Conservation (phyloP, 2,329 filamentous ascomycete species). For the Sporothrix humicola region DNA sequence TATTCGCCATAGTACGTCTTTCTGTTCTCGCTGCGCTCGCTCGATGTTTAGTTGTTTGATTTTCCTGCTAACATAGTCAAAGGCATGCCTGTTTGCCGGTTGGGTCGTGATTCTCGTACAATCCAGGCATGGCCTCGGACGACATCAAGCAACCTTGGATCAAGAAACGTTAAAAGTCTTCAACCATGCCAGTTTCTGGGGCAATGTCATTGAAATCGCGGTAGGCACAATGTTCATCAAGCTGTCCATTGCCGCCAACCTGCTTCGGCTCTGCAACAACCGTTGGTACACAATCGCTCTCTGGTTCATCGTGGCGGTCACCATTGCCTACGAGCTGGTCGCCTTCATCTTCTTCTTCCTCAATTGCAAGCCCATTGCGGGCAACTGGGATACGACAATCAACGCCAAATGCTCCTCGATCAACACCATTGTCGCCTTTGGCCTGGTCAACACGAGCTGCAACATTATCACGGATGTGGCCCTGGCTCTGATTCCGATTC, state of each 20-base stretch:
- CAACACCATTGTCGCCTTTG: slow-evolving; percentile 43
- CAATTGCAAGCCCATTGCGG: slow-evolving; percentile 39
- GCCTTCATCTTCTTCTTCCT: slow-evolving; percentile 40
- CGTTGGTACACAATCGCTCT: slow-evolving; percentile 41
- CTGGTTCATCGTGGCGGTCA: slow-evolving; percentile 40
- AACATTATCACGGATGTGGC: slow-evolving; percentile 53
- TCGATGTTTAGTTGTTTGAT: not conserved
- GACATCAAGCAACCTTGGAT: slow-evolving; percentile 49
- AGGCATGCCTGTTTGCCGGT: slow-evolving; percentile 44
- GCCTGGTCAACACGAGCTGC: slow-evolving; percentile 51
- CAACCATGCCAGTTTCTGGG: slow-evolving; percentile 51
- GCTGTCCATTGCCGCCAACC: slow-evolving; percentile 38
- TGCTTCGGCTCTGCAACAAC: slow-evolving; percentile 38
- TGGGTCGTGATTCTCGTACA: slow-evolving; percentile 50
- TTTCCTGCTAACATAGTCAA: not conserved
- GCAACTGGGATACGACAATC: slow-evolving; percentile 39
- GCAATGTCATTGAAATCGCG: slow-evolving; percentile 53
- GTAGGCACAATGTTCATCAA: slow-evolving; percentile 38
- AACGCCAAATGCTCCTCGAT: slow-evolving; percentile 37
- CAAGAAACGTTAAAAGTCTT: slow-evolving; percentile 45
- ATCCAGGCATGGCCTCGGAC: slow-evolving; percentile 54
- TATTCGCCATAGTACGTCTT: slow-evolving; percentile 16
- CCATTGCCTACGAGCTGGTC: slow-evolving; percentile 38
- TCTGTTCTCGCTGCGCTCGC: not conserved
- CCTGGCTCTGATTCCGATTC: slow-evolving; percentile 51